A percentile compares a stretch with the other conserved stretches of the same genome.
Conservation (phyloP, 495 filamentous ascomycete species). For the Neurospora sp. region DNA sequence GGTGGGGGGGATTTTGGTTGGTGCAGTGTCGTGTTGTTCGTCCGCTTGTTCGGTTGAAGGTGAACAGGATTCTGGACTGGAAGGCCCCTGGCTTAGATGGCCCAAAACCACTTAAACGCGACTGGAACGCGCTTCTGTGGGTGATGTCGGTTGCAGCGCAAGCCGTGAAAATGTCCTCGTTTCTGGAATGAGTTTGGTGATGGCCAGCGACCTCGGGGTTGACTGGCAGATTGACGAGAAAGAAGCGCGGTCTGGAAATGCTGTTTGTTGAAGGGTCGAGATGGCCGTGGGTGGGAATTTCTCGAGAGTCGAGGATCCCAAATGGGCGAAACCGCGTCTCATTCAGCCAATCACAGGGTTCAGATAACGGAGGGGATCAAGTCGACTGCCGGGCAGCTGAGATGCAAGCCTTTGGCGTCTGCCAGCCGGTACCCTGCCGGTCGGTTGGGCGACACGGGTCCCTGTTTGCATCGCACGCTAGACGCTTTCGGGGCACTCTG, state of each 20-base stretch:
- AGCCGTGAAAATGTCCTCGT: neutral
- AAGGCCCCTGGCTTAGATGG: constrained; percentile 5
- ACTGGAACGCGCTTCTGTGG: constrained; percentile 23
- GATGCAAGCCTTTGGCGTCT: neutral
- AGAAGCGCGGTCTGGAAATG: constrained; percentile 3
- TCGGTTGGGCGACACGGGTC: neutral
- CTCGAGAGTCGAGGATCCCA: constrained; percentile 20
- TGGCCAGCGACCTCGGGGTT: constrained; percentile 15
- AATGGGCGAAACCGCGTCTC: constrained; percentile 23
- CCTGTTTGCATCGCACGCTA: neutral
- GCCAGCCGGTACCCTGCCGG: neutral
- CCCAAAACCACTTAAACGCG: constrained; percentile 34
- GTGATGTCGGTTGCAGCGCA: neutral
- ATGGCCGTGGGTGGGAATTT: constrained; percentile 23
- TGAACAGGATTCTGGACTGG: neutral
- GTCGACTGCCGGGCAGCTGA: neutral
- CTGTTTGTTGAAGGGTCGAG: constrained; percentile 19
- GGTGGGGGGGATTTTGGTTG: neutral
- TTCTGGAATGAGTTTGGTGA: constrained; percentile 9
- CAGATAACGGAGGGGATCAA: constrained; percentile 13
- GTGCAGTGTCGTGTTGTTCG: neutral
- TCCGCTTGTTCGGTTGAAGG: constrained; percentile 5
- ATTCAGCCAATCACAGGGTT: constrained; percentile 20
- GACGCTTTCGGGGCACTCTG: neutral
- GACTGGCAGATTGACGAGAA: constrained; percentile 7